Evolutionary conservation across 768 basidiomycete species (phyloP).

Genomic region (Hericium erinaceus): DNA sequence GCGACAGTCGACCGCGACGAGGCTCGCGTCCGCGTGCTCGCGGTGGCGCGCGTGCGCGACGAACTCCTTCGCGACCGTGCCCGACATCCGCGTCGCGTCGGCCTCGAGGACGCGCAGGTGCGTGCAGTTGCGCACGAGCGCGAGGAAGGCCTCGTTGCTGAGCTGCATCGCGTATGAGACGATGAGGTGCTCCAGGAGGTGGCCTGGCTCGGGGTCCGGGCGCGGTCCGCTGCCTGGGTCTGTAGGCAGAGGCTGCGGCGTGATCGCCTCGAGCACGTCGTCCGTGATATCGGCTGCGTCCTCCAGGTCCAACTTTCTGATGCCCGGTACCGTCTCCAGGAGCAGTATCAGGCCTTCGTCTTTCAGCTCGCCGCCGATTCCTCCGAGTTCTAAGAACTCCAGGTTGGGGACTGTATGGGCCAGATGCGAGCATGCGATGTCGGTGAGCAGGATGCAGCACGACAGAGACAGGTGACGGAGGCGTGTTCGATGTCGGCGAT

Average conservation of each 20-base stretch:
- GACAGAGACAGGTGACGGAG: constrained; percentile 72
- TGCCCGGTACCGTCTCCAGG: constrained; percentile 56
- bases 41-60: constrained; percentile 45
- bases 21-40: constrained; percentile 36
- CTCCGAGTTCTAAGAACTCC: constrained; percentile 71
- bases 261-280: constrained; percentile 54
- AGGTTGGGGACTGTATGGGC: constrained; percentile 62
- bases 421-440: constrained; percentile 65
- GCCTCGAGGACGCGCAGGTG: constrained; percentile 61
- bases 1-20: constrained; percentile 73
- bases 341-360: constrained; percentile 70
- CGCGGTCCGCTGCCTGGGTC: constrained; percentile 12
- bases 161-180: constrained; percentile 61
- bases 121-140: constrained; percentile 55
- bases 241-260: constrained; percentile 28
- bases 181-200: constrained; percentile 61
- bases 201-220: constrained; percentile 30
- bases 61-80: constrained; percentile 56
- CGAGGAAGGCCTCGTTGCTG: constrained; percentile 51
- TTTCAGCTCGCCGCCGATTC: constrained; percentile 58
- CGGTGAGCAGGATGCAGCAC: constrained; percentile 60
- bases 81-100: constrained; percentile 70
- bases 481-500: constrained; percentile 52
- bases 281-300: constrained; percentile 72
- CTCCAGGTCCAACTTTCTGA: constrained; percentile 79